Base-by-base conservation (phyloP, 768 basidiomycete species). In the Suillus sp. region DNA sequence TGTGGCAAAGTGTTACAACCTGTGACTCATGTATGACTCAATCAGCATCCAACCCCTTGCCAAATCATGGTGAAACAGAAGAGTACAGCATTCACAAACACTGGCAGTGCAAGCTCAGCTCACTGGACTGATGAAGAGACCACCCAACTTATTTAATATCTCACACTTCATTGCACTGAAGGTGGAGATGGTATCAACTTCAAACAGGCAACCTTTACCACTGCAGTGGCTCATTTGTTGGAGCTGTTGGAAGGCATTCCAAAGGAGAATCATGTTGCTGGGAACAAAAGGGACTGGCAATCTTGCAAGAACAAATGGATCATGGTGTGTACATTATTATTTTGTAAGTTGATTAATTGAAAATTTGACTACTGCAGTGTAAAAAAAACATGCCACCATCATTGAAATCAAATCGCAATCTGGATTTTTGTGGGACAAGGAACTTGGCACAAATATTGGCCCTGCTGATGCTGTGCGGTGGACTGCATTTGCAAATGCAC, bases 281-380 rank as follows among this genome's bases (percentile, higher is more conserved):
- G 43, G 14, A 30, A 18, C 9, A 20, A 34, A 11, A 53, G 32
- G 51, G 51, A 53, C 32, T 53, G 32, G 32, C 32, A 32, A 3
- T 53, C 51, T 1, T 53, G 51, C 32, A 53, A 53, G 32, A 53
- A 53, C 51, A 53, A 53, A 20, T 53, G 51, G 30, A n/a, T 20
- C 18, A 32, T 32, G 51, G 51, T 53, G 11, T 7, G 2, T 53
- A 13, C 45, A 47, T 48, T 14, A 25, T 48, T 48, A 48, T 48
- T 48, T 48, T 25, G 13, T 3, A 47, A 22, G 7, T 53, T 30
- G 18, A 30, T 53, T 4, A 53, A 48, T 48, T 48, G 13, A 20
- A 20, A 25, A 22, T 48, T 13, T 48, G 47, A 27, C 25, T 53
- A 11, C 32, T n/a, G 10, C 32, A 53, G 51, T 53, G 32, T 18